Conservation (phyloP, 164 flowering plant genomes). For the Taxillus chinensis region DNA sequence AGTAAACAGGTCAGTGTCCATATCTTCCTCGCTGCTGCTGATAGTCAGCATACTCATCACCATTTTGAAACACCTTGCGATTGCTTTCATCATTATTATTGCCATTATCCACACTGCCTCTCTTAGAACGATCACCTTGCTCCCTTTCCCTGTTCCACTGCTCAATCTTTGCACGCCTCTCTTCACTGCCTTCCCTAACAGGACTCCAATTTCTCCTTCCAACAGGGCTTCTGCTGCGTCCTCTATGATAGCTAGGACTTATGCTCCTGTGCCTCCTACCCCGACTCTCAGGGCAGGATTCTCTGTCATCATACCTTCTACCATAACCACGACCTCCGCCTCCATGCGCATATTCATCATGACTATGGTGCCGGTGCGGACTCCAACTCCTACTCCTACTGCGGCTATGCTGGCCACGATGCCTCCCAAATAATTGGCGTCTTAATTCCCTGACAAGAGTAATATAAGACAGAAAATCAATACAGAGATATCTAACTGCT, state of each 20-base stretch:
- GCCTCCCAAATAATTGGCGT: conserved; percentile 60
- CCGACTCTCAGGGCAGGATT: neutral
- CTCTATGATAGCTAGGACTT: conserved; percentile 56
- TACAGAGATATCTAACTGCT: neutral
- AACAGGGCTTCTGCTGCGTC: conserved; percentile 59
- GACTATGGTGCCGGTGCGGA: conserved; percentile 51
- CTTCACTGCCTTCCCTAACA: conserved; percentile 78
- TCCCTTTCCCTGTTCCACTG: conserved; percentile 89
- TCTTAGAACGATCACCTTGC: conserved; percentile 26
- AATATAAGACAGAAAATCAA: neutral
- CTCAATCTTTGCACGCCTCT: conserved; percentile 84
- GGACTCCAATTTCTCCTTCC: conserved; percentile 62
- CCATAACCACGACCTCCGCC: conserved; percentile 11
- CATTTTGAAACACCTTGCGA: conserved; percentile 17
- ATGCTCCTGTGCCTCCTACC: conserved; percentile 50
- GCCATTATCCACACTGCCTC: conserved; percentile 8
- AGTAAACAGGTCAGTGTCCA: conserved; percentile 23
- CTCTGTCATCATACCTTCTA: too few species aligned
- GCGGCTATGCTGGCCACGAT: conserved; percentile 25
- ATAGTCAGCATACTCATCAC: conserved; percentile 16
- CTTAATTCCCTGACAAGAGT: conserved; percentile 50
- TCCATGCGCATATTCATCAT: conserved; percentile 58
- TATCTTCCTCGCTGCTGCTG: conserved; percentile 26
- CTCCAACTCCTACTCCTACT: conserved; percentile 69
- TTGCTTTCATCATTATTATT: conserved; percentile 9